Conservation (phyloP, 1,284 basidiomycete species). For the Malassezia furfur region DNA sequence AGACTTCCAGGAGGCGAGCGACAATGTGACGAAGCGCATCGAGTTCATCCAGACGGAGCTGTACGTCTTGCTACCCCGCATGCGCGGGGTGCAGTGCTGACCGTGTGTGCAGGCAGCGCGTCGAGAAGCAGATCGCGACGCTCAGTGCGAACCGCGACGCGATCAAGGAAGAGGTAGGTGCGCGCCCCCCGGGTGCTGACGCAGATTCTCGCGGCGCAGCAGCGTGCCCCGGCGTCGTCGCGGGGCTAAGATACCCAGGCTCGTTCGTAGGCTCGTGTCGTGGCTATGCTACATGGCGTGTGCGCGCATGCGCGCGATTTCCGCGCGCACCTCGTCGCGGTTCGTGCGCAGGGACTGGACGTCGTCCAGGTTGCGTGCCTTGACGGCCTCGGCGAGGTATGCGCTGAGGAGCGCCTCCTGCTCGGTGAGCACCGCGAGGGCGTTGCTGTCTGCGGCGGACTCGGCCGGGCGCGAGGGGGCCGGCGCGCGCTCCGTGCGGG, state of each 20-base stretch:
- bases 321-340: slow-evolving; percentile 33
- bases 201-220: slow-evolving; percentile 13
- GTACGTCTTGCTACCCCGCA: slow-evolving; percentile 53
- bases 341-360: slow-evolving; percentile 30
- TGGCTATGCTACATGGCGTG: background rate
- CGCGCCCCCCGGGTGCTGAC: background rate
- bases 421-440: slow-evolving; percentile 25
- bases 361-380: slow-evolving; percentile 39
- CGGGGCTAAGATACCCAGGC: background rate
- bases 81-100: background rate
- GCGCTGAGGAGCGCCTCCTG: slow-evolving; percentile 32
- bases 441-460: background rate
- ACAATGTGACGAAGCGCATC: slow-evolving; percentile 79
- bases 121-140: slow-evolving; percentile 9
- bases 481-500: background rate
- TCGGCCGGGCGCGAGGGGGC: slow-evolving; percentile 3
- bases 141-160: slow-evolving; percentile 12
- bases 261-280: background rate
- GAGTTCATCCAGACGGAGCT: slow-evolving; percentile 84
- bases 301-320: slow-evolving; percentile 27
- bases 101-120: slow-evolving; percentile 8
- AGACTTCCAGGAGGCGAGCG: slow-evolving; percentile 75
- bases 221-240: background rate
- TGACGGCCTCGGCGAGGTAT: slow-evolving; percentile 33
- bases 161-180: slow-evolving; percentile 13